A percentile compares a stretch with the other conserved stretches of the same genome.
Conservation (phyloP, 2,329 filamentous ascomycete species). For the Chaetomium globosum region DNA sequence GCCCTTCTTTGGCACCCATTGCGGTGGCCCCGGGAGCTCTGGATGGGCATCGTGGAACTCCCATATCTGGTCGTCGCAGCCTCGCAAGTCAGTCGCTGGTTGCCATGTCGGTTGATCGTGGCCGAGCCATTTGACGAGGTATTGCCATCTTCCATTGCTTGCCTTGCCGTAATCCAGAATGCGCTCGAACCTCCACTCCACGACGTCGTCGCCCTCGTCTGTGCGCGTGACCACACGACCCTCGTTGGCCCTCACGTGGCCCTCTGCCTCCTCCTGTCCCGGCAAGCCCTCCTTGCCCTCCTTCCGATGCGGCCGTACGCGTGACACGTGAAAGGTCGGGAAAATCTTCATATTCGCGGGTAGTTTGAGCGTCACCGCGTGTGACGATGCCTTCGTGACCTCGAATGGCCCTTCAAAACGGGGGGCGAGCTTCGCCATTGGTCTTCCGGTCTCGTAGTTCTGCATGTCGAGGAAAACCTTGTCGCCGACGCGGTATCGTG, state of each 20-base stretch:
- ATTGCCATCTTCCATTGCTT: not conserved
- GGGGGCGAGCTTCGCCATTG: not conserved
- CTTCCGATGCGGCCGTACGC: not conserved
- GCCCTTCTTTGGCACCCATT: not conserved
- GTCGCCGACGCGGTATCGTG: not conserved
- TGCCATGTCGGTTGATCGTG: not conserved
- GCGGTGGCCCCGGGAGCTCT: not conserved
- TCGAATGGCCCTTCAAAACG: slow-evolving; percentile 8
- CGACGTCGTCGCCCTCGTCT: not conserved
- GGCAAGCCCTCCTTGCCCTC: not conserved
- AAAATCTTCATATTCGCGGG: slow-evolving; percentile 9
- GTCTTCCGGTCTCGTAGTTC: not conserved
- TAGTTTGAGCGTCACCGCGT: slow-evolving; percentile 10
- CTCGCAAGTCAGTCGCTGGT: not conserved
- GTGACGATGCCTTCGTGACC: not conserved
- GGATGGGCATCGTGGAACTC: not conserved
- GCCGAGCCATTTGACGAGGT: not conserved
- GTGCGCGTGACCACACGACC: not conserved
- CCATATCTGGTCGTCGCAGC: not conserved
- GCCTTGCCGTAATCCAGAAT: slow-evolving; percentile 9
- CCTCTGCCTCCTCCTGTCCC: not conserved
- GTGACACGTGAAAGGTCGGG: slow-evolving; percentile 6
- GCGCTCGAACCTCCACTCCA: not conserved
- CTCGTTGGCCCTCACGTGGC: not conserved
- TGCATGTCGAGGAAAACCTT: not conserved